Conservation (phyloP, 1,284 basidiomycete genomes). For the Leccinum pallidistipes region DNA sequence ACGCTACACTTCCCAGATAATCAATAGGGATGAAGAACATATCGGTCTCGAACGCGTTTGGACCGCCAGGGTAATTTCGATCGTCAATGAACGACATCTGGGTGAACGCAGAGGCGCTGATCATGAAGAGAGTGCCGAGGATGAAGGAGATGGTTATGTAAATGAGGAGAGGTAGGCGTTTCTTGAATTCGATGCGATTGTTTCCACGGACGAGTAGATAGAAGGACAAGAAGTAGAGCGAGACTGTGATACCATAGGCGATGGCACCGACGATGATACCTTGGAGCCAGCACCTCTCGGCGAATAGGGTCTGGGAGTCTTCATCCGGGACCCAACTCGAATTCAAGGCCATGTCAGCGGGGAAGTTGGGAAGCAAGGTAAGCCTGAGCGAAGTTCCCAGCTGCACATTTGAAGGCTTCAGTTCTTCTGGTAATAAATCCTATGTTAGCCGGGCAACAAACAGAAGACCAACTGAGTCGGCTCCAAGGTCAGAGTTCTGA, state of each 20-base stretch:
- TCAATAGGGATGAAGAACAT: conserved; percentile 20
- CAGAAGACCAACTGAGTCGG: neutral
- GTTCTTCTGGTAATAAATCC: neutral
- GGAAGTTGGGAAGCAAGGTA: neutral
- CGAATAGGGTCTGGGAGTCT: conserved; percentile 12
- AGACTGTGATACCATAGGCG: conserved; percentile 12
- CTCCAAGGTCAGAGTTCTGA: neutral
- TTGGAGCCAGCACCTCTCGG: conserved; percentile 21
- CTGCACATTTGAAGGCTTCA: neutral
- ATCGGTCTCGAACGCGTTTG: conserved; percentile 14
- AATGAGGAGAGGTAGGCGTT: conserved; percentile 10
- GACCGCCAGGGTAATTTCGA: conserved; percentile 33
- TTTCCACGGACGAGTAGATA: conserved; percentile 10
- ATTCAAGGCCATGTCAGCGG: conserved; percentile 11
- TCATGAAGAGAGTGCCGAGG: conserved; percentile 28
- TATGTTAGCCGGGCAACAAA: neutral
- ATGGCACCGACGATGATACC: conserved; percentile 15
- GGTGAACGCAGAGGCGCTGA: conserved; percentile 16
- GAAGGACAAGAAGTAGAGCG: conserved; percentile 16
- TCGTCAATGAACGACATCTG: conserved; percentile 35
- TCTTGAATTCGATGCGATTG: conserved; percentile 1
- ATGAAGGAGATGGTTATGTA: conserved; percentile 26
- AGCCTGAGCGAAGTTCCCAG: neutral
- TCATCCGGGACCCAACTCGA: conserved; percentile 21
- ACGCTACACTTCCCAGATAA: conserved; percentile 11